A percentile compares a stretch with the other conserved stretches of the same genome.
Evolutionary conservation across 345 rosid genomes (phyloP).

Genomic region (Brassica napus): Da-Ae NC_063444.1:46731001-46731500

Average conservation of each 20-base stretch:
- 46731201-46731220: slow-evolving; percentile 9
- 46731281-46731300: slow-evolving; percentile 50
- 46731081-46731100: not conserved
- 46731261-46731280: slow-evolving; percentile 91
- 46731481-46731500: slow-evolving; percentile 53
- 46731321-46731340: slow-evolving; percentile 66
- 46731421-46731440: slow-evolving; percentile 50
- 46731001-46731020: not conserved
- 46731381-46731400: slow-evolving; percentile 41
- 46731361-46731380: slow-evolving; percentile 47
- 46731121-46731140: too few relatives aligned
- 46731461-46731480: slow-evolving; percentile 42
- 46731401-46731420: slow-evolving; percentile 52
- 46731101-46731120: too few relatives aligned
- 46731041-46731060: not conserved
- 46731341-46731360: slow-evolving; percentile 50
- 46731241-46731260: slow-evolving; percentile 87
- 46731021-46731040: not conserved
- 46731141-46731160: slow-evolving; percentile 12
- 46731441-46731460: slow-evolving; percentile 30
- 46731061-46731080: slow-evolving; percentile 1
- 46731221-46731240: slow-evolving; percentile 45
- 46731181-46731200: slow-evolving; percentile 4
- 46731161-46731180: too few relatives aligned
- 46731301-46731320: slow-evolving; percentile 21